Evolutionary conservation across 1,139 yeast genomes (phyloP).

Genomic region (Pichia sp.): DNA sequence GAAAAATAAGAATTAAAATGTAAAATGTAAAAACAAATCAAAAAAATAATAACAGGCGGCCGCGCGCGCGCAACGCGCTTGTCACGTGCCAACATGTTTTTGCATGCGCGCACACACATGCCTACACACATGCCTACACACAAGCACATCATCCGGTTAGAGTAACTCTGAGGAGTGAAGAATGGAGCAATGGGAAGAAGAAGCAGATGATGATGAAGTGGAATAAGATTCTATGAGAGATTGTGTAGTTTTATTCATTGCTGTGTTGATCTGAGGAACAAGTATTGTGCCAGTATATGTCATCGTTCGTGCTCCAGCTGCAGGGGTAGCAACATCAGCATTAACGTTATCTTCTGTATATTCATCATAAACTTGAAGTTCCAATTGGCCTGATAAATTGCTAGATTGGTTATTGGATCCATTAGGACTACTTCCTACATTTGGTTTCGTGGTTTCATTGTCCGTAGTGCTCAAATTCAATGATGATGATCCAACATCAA

Average conservation of each 20-base stretch:
- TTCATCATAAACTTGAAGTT: background rate
- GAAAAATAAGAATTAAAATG: background rate
- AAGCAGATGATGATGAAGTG: background rate
- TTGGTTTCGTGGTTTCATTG: background rate
- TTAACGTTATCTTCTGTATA: background rate
- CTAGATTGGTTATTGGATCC: background rate
- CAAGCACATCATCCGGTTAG: too few species aligned
- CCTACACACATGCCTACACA: too few species aligned
- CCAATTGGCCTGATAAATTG: background rate
- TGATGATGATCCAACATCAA: constrained; percentile 4
- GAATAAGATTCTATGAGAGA: background rate
- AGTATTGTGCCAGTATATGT: background rate
- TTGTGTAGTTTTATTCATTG: background rate
- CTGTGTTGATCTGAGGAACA: background rate
- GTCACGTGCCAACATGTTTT: background rate
- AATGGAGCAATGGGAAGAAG: background rate
- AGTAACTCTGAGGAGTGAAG: background rate
- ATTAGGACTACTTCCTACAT: background rate
- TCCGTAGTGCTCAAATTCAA: background rate
- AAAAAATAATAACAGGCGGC: too few species aligned
- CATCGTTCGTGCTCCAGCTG: background rate
- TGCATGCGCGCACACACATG: too few species aligned
- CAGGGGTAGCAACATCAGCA: background rate
- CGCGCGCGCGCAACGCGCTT: background rate
- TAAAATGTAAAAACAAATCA: background rate